A percentile compares a stretch with the other conserved stretches of the same genome.
Conservation (phyloP, 164 flowering plant species). For the Berberis vulgaris region DNA sequence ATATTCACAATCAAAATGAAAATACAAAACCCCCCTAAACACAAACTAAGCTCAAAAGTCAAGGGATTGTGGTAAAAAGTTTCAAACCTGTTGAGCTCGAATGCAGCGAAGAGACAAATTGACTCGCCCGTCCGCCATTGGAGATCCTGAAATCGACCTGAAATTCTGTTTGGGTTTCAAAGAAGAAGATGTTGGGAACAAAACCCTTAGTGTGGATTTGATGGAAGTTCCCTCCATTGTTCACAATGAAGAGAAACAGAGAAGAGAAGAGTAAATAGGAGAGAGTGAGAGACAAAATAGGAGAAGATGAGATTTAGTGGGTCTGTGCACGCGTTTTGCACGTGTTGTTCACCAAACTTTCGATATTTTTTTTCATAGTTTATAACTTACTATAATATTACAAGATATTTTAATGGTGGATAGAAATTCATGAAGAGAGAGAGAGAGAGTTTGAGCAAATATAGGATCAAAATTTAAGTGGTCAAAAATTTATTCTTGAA, state of each 20-base stretch:
- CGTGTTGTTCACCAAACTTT: too few species aligned
- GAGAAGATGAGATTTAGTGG: too few species aligned
- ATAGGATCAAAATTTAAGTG: too few species aligned
- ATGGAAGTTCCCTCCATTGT: conserved; percentile 17
- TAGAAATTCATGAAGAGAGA: too few species aligned
- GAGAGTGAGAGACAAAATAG: too few species aligned
- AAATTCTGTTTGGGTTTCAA: neutral
- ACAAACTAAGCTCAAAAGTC: neutral
- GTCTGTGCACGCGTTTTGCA: too few species aligned
- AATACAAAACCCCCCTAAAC: neutral
- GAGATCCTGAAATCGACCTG: neutral
- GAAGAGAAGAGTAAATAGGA: too few species aligned
- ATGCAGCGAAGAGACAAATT: conserved; percentile 1
- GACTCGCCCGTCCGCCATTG: conserved; percentile 4
- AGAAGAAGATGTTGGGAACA: neutral
- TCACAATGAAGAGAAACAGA: neutral
- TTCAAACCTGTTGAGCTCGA: conserved; percentile 15
- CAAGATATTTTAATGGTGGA: too few species aligned
- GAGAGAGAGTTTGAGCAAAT: too few species aligned
- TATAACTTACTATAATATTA: too few species aligned
- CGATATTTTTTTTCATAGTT: too few species aligned
- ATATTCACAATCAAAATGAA: neutral
- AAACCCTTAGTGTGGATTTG: conserved; percentile 3
- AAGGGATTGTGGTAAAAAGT: neutral
- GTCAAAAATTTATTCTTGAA: too few species aligned